Evolutionary conservation across 768 basidiomycete genomes (phyloP).

Genomic region (Tricholoma matsutake): DNA sequence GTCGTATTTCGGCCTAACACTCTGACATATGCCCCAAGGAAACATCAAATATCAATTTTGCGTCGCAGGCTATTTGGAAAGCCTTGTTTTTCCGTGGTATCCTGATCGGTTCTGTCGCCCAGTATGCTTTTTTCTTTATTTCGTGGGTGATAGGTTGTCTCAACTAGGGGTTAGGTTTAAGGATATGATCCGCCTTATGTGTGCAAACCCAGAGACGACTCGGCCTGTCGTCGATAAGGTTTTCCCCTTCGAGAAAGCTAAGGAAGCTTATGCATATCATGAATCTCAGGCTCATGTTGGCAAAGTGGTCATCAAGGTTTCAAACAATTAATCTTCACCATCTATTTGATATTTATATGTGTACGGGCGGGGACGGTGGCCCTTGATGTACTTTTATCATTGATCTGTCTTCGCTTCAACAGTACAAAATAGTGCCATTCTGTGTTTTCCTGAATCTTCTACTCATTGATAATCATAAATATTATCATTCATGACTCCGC

Average conservation of each 20-base stretch:
- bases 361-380: too few species aligned
- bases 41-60: too few species aligned
- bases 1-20: neutral
- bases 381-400: too few species aligned
- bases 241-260: slow-evolving; percentile 53
- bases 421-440: too few species aligned
- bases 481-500: too few species aligned
- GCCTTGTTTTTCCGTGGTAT: slow-evolving; percentile 47
- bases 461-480: too few species aligned
- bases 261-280: slow-evolving; percentile 51
- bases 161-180: slow-evolving; percentile 38
- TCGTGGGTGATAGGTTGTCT: neutral
- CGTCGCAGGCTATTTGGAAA: slow-evolving; percentile 13
- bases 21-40: neutral
- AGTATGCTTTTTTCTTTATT: slow-evolving; percentile 32
- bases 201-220: slow-evolving; percentile 37
- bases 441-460: too few species aligned
- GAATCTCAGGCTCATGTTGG: slow-evolving; percentile 57
- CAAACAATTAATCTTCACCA: slow-evolving; percentile 2
- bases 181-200: slow-evolving; percentile 48
- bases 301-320: slow-evolving; percentile 55
- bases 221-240: slow-evolving; percentile 55
- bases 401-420: too few species aligned
- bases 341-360: too few species aligned
- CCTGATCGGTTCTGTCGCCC: slow-evolving; percentile 54